Evolutionary conservation across 192 early-diverging fungal species (phyloP), one percentile per base, ranked within the genome.

Genomic region (Coemansia sp.): DNA sequence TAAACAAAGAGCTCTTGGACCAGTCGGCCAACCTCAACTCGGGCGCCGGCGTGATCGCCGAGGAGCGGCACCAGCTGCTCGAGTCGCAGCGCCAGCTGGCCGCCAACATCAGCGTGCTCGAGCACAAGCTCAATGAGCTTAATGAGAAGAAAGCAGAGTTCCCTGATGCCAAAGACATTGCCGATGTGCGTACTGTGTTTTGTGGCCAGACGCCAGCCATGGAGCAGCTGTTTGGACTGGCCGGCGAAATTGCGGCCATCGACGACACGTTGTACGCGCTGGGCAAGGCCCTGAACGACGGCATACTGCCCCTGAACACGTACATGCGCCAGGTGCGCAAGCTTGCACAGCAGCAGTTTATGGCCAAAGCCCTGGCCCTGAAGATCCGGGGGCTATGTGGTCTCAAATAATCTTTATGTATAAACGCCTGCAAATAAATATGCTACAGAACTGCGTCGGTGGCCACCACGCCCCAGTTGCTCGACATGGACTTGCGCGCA

Each of bases 181-280:
- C 59, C 3, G 61, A 66, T 44, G 68, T 66, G 5, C 31, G 54
- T 8, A 31, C 51, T 15, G 58, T 75, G 36, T 71, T 85, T 52
- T 74, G 68, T 14, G 78, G 69, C 3, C 60, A 71, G 50, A 51
- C 77, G 5, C 63, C 61, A 1, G 72, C 65, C 2, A 64, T 61
- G 47, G 69, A 76, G 56, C 82, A 96, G 92, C 82, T 97, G 46
- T 89, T 93, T 61, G 91, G 94, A 15, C 64, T 92, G 69, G 87
- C 94, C 2, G 93, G 90, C 21, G 93, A 95, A 57, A 93, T 94
- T 54, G 87, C 90, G 49, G 93, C 93, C 0, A 87, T 94, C 40
- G 91, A 93, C 53, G 95, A 97, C 61, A 86, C 90, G 5, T 84
- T 95, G 46, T 94, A 95, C 67, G 84, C 87, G 28, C 73, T 97